Evolutionary conservation across 345 rosid genomes (phyloP).

Genomic region (Corchorus olitorius): DNA sequence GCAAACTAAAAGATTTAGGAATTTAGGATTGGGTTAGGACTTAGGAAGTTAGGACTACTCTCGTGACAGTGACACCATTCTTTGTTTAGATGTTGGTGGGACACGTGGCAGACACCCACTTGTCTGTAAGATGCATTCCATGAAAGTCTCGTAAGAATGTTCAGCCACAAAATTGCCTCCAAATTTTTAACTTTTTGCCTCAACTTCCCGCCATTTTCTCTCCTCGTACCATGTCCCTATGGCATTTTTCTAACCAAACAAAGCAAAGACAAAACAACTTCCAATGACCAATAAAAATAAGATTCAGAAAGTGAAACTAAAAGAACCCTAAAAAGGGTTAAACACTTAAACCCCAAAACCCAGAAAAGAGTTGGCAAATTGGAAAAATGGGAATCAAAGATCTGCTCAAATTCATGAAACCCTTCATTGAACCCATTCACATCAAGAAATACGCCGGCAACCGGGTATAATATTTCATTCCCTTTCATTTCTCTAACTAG

Average conservation of each 20-base stretch:
- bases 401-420: conserved; percentile 88
- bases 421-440: conserved; percentile 70
- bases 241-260: background rate
- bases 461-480: conserved; percentile 43
- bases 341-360: background rate
- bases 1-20: too few species aligned
- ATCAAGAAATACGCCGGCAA: conserved; percentile 77
- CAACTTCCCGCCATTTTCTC: conserved; percentile 48
- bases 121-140: background rate
- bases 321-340: background rate
- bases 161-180: conserved; percentile 11
- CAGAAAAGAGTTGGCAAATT: background rate
- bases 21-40: too few species aligned
- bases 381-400: conserved; percentile 78
- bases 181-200: conserved; percentile 26
- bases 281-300: background rate
- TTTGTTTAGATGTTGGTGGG: too few species aligned
- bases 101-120: background rate
- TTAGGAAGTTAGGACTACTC: too few species aligned
- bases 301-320: background rate
- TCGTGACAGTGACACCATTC: too few species aligned
- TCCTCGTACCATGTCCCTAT: background rate
- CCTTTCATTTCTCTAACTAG: background rate
- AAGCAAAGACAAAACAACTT: background rate
- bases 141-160: background rate